Evolutionary conservation across 768 basidiomycete genomes (phyloP), one percentile per base, ranked within the genome.

Genomic region (Rhodocollybia butyracea): DNA sequence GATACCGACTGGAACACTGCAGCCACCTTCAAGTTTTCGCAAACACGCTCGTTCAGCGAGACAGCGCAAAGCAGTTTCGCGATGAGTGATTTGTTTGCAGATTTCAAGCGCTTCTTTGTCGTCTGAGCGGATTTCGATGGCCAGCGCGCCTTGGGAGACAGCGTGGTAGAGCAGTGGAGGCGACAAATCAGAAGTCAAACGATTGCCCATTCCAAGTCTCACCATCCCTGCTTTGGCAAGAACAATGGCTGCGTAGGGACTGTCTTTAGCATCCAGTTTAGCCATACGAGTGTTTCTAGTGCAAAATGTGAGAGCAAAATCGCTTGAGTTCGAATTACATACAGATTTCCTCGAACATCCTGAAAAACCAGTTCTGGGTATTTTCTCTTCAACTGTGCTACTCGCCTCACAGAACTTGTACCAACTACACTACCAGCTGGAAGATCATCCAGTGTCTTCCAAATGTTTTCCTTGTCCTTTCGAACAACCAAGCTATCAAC

Each of bases 1-100:
- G 27, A 92, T 86, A 3, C 95, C 96, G 15, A 99, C 94, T 2
- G 96, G 96, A 0, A 99, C 95, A 58, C 91, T 94, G 72, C 97
- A 99, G 24, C 97, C 97, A 27, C 97, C 97, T 70, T 98, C 97
- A 51, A 98, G 76, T 22, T 88, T 86, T n/a, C 88, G 78, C 59
- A 98, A 75, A 69, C 90, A 88, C 1, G 88, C 90, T 13, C 97
- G 83, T 71, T 99, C 97, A 2, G 94, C 93, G 24, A 80, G 73
- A 63, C 88, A 91, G 53, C 65, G 73, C 86, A 86, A 92, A 45
- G 84, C 78, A 0, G 93, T 94, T 66, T 80, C 76, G 73, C 84
- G 82, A 66, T 97, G 90, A 1, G 83, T 91, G 45, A 94, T 68
- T 24, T 74, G 76, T 31, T 78, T 71, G 66, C 94, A 86, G 29